Evolutionary conservation across 257 asterid genomes (phyloP).

Genomic region (Solanum etuberosum): DNA sequence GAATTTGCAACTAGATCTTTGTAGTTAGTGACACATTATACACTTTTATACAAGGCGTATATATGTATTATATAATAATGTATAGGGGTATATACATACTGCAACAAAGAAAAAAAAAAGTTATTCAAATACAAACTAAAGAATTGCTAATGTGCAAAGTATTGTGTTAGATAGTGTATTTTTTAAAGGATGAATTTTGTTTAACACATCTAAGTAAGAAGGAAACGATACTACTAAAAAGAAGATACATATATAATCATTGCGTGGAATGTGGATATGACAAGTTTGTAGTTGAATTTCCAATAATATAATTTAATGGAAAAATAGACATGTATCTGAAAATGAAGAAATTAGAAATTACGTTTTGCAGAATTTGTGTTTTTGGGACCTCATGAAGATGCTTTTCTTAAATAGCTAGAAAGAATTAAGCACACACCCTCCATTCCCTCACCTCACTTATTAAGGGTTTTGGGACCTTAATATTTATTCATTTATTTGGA

Average conservation of each 20-base stretch:
- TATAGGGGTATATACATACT: not conserved
- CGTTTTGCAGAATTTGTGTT: not conserved
- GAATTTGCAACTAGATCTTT: not conserved
- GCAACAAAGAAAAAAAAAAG: not conserved
- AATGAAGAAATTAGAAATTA: not conserved
- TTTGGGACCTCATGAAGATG: slow-evolving; percentile 2
- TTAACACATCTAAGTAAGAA: not conserved
- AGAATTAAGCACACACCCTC: not conserved
- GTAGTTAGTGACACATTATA: not conserved
- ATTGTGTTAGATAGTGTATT: not conserved
- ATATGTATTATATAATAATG: not conserved
- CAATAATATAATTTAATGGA: not conserved
- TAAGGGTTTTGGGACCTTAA: slow-evolving; percentile 23
- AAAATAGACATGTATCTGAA: not conserved
- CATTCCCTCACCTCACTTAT: not conserved
- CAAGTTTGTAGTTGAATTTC: not conserved
- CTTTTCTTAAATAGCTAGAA: not conserved
- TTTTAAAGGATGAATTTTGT: not conserved
- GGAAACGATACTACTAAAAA: not conserved
- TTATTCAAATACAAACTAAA: not conserved
- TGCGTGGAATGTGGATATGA: not conserved
- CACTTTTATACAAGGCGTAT: not conserved
- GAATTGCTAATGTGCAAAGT: not conserved
- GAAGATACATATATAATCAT: not conserved
- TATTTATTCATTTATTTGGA: slow-evolving; percentile 10